Percentiles rank a stretch among this genome's conserved stretches.
These are phyloP conservation scores for Tuber borchii DNA, from an alignment of 495 filamentous ascomycete species.

Conservation along the genomic window DNA sequence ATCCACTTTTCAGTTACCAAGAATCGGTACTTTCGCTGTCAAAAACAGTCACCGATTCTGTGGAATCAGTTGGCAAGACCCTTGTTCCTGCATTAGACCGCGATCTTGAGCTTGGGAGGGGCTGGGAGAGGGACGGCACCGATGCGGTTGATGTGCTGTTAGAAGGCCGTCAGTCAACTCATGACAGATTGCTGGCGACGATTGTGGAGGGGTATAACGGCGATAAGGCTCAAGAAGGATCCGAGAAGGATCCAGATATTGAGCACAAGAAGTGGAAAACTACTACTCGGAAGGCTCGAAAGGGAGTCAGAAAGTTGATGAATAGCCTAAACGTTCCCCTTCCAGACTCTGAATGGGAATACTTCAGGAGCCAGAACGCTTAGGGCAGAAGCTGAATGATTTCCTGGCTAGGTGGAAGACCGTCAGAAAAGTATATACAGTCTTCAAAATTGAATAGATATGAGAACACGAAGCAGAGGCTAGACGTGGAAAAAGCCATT, in stretches of 20 bases:
- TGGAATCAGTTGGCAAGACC: slow-evolving; percentile 18
- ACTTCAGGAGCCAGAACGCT: not conserved
- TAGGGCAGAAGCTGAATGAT: not conserved
- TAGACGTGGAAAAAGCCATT: not conserved
- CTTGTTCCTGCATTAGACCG: slow-evolving; percentile 8
- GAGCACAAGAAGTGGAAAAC: slow-evolving; percentile 16
- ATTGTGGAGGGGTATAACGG: not conserved
- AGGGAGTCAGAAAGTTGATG: slow-evolving; percentile 23
- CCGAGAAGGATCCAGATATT: not conserved
- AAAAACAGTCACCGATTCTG: slow-evolving; percentile 15
- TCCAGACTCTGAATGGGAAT: not conserved
- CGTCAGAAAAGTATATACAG: not conserved
- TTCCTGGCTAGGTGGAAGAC: not conserved
- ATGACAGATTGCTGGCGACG: not conserved
- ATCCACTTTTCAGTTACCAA: slow-evolving; percentile 14
- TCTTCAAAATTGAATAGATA: not conserved
- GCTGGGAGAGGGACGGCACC: slow-evolving; percentile 26
- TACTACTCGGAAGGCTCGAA: slow-evolving; percentile 18
- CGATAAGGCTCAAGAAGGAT: slow-evolving; percentile 6
- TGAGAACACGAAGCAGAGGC: not conserved
- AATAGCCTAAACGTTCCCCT: slow-evolving; percentile 17
- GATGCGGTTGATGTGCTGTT: slow-evolving; percentile 3
- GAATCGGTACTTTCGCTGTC: slow-evolving; percentile 16
- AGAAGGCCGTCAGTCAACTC: not conserved
- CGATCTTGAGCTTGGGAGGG: slow-evolving; percentile 19